Base-by-base conservation (phyloP, 2,329 filamentous ascomycete genomes). In the Hymenoscyphus fructigenus region DNA sequence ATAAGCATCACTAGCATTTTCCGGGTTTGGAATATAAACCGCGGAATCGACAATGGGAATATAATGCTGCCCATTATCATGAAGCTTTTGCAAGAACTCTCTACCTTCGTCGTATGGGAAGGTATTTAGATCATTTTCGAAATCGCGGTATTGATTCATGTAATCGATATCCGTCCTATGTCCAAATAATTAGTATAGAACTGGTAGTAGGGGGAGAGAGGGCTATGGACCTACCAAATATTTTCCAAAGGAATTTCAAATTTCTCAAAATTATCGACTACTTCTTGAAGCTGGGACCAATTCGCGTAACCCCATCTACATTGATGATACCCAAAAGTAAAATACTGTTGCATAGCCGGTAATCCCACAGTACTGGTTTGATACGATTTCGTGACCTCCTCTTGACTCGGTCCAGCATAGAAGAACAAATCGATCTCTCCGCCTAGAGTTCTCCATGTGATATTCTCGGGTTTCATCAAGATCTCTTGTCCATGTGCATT, bases 1-100 rank as follows among this genome's bases (percentile, higher is more conserved):
- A 69, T 87, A 87, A 67, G 86, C 60, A 63, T 73, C 77, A 66
- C 84, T 83, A 38, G 83, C 81, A 32, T 0, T 91, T 91, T 60
- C 89, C 80, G 1, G 88, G 61, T 84, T 87, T 64, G 79, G 76
- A 67, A 91, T 88, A 74, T 94, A 95, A 47, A 83, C 80, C 0
- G 86, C 86, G 2, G 89, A 88, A 70, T 95, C 91, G 0, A 94
- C 89, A 86, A 95, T 95, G 57, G 93, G 79, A 32, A 92, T 83
- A 68, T 91, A 91, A 57, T 90, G 84, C 74, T 92, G 90, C 53
- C 89, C 77, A 64, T 87, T 83, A 6, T 78, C 75, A 71, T 93
- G 90, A 0, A 95, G 82, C 20, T 89, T 85, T 38, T 84, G 79
- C 28, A 90, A 87, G 1, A 93, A 78, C 69, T 89, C 83, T 38